These are phyloP conservation scores for Fusarium coicis DNA, from an alignment of 2,329 filamentous ascomycete species.

Conservation along the genomic window DNA sequence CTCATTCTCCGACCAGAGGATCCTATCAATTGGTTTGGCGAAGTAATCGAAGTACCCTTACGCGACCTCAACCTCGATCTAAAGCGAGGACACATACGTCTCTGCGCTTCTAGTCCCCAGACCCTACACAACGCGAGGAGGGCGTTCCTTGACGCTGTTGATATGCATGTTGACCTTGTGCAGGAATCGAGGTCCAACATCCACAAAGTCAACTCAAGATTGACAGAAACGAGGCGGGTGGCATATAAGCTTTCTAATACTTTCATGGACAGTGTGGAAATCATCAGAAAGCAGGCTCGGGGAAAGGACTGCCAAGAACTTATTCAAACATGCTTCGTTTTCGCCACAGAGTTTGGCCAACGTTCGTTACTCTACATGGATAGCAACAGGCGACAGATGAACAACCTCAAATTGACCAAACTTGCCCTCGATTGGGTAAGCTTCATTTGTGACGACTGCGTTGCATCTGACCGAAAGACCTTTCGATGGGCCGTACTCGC, in stretches of 20 bases:
- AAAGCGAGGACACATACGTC: slow-evolving; percentile 84
- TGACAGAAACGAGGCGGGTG: slow-evolving; percentile 95
- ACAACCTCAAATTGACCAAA: slow-evolving; percentile 94
- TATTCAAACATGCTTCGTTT: slow-evolving; percentile 97
- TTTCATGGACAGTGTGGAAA: slow-evolving; percentile 98
- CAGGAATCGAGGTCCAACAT: slow-evolving; percentile 95
- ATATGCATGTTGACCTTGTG: slow-evolving; percentile 86
- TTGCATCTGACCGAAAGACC: slow-evolving; percentile 92
- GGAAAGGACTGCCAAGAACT: slow-evolving; percentile 92
- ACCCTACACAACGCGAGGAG: slow-evolving; percentile 81
- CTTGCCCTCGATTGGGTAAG: slow-evolving; percentile 96
- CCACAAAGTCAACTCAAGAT: slow-evolving; percentile 87
- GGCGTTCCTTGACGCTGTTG: slow-evolving; percentile 80
- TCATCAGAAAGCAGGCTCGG: slow-evolving; percentile 85
- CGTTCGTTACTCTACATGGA: slow-evolving; percentile 96
- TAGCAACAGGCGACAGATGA: slow-evolving; percentile 93
- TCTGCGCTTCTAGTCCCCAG: slow-evolving; percentile 90
- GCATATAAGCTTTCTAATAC: slow-evolving; percentile 97
- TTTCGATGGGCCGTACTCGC: slow-evolving; percentile 98
- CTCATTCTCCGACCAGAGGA: slow-evolving; percentile 86
- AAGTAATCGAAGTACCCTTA: slow-evolving; percentile 75
- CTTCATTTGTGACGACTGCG: slow-evolving; percentile 97
- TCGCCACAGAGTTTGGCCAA: slow-evolving; percentile 98
- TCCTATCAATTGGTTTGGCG: slow-evolving; percentile 82
- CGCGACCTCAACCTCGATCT: slow-evolving; percentile 85